Evolutionary conservation across 1,139 yeast genomes (phyloP).

Genomic region (Kodamaea derodonti): DNA sequence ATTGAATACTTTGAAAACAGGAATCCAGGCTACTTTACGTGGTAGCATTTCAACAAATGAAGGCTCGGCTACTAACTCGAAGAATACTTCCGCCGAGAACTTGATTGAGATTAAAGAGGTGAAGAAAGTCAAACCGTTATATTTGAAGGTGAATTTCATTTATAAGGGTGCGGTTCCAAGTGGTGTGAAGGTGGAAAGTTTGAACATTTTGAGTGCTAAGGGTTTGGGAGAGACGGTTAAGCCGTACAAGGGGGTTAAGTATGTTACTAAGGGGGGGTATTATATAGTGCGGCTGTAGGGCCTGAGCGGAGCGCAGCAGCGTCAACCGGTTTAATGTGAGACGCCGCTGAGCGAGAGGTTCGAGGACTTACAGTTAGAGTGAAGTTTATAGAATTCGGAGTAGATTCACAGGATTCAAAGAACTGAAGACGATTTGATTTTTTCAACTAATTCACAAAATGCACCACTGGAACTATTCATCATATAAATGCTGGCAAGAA

Average conservation of each 20-base stretch:
- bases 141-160: constrained; percentile 50
- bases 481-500: too few species aligned
- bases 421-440: too few species aligned
- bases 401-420: too few species aligned
- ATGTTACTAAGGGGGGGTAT: constrained; percentile 64
- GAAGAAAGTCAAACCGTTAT: constrained; percentile 41
- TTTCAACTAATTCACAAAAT: too few species aligned
- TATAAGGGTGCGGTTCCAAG: constrained; percentile 75
- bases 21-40: constrained; percentile 65
- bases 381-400: too few species aligned
- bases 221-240: constrained; percentile 63
- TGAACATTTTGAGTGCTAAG: constrained; percentile 55
- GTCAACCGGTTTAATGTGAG: too few species aligned
- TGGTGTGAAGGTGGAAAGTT: constrained; percentile 65
- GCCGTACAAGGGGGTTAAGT: constrained; percentile 92
- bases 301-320: too few species aligned
- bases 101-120: constrained; percentile 5
- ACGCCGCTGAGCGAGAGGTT: too few species aligned
- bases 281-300: constrained; percentile 45
- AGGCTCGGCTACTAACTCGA: constrained; percentile 10
- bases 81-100: constrained; percentile 4
- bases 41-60: constrained; percentile 31
- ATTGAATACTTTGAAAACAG: constrained; percentile 56
- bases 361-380: too few species aligned
- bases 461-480: too few species aligned